Base-by-base conservation (phyloP, 2,329 filamentous ascomycete genomes). In the Diaporthe destruens region DNA sequence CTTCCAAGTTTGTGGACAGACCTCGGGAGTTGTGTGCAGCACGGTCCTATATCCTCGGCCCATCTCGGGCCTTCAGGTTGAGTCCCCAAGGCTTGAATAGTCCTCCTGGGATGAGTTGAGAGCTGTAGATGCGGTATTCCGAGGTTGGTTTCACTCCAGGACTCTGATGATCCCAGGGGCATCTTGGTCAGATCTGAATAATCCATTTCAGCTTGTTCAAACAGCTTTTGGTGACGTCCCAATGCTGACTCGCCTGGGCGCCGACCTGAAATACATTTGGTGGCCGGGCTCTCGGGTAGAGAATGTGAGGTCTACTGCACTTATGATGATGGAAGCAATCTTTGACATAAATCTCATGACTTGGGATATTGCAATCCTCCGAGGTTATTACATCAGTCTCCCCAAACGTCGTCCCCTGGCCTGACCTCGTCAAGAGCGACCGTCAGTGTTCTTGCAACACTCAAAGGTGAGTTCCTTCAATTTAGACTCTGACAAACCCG, bases 341-440 rank as follows among this genome's bases (percentile, higher is more conserved):
- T 42, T 53, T 66, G 61, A 53, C 32, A 39, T 66, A 20, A 25
- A 39, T 53, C 32, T 51, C 61, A 53, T 66, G 29, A 36, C 23
- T 39, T 16, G 32, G 47, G 32, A 53, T 39, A 53, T 23, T 23
- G n/a, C 47, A 25, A 16, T 53, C 47, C 32, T 20, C 23, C 25
- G 11, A 65, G 29, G 4, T 12, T 34, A n/a, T 36, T 29, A 20
- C 32, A 29, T 34, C 59, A 39, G 32, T 66, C 61, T 53, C 49
- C 61, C 61, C 39, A 36, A 25, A 23, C 36, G 11, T 39, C 44
- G 23, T 36, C 29, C 44, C n/a, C 32, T 20, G 47, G 61, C 32
- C 23, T 6, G n/a, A 6, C 14, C 16, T 25, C 47, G 14, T 39
- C 44, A 66, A 5, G 39, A 39, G 47, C 18, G 14, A 36, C 32